Percentiles rank a stretch among this genome's conserved stretches.
Conservation (phyloP, 768 basidiomycete species). For the Polyporus arcularius region DNA sequence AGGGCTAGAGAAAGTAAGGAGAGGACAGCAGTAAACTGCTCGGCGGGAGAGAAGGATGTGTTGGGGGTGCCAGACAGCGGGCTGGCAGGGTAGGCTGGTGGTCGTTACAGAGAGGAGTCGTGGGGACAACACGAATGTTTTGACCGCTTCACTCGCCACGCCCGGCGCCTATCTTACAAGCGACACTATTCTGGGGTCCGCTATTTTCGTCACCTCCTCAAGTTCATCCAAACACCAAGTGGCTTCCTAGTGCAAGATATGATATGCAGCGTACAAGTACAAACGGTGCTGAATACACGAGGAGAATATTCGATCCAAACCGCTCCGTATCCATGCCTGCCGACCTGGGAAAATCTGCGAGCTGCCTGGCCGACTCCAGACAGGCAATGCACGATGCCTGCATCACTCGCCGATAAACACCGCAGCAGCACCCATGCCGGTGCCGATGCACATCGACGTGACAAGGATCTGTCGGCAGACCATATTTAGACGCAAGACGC, state of each 20-base stretch:
- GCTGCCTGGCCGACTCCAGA: not conserved
- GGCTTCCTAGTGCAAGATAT: not conserved
- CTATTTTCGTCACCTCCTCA: constrained; percentile 2
- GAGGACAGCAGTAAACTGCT: constrained; percentile 23
- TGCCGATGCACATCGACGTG: constrained; percentile 89
- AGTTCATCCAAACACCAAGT: not conserved
- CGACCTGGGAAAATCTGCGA: not conserved
- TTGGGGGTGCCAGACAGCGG: constrained; percentile 6
- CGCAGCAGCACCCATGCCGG: constrained; percentile 81
- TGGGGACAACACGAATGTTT: constrained; percentile 1
- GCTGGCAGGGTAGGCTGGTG: constrained; percentile 9
- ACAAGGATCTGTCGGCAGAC: constrained; percentile 54
- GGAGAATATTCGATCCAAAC: not conserved
- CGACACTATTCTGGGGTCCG: constrained; percentile 8
- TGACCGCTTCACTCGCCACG: constrained; percentile 8
- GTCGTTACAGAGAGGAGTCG: constrained; percentile 17
- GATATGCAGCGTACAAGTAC: not conserved
- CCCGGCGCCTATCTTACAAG: not conserved
- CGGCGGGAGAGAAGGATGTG: constrained; percentile 4
- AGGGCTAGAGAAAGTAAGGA: constrained; percentile 22
- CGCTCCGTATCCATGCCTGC: not conserved
- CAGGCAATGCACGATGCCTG: not conserved
- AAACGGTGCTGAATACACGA: not conserved
- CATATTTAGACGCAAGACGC: constrained; percentile 27
- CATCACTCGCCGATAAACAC: constrained; percentile 31